Conservation (phyloP, 2,329 filamentous ascomycete species). For the Alternaria solani region DNA sequence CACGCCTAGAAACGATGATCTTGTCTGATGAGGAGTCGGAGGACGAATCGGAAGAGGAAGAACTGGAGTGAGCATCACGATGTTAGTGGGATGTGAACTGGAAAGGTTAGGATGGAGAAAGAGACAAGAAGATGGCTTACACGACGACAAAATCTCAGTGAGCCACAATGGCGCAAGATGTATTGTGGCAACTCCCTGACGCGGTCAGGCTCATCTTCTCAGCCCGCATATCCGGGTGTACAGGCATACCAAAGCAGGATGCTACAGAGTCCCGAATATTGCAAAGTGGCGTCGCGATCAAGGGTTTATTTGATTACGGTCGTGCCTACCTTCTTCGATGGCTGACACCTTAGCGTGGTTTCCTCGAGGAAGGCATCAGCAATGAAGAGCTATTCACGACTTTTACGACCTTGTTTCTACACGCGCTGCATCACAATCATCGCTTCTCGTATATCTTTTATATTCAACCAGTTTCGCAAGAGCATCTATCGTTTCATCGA, state of each 20-base stretch:
- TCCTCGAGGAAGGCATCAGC: background rate
- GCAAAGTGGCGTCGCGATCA: slow-evolving; percentile 1
- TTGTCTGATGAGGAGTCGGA: background rate
- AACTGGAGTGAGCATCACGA: background rate
- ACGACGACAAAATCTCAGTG: background rate
- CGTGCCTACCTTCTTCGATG: slow-evolving; percentile 4
- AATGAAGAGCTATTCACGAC: background rate
- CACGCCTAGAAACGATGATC: background rate
- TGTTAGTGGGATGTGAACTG: background rate
- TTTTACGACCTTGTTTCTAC: background rate
- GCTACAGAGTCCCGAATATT: background rate
- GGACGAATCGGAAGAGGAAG: background rate
- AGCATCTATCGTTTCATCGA: background rate
- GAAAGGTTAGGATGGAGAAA: background rate
- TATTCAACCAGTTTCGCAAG: background rate
- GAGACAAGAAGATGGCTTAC: background rate
- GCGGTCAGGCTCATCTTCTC: background rate
- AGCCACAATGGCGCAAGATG: background rate
- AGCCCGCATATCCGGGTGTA: background rate
- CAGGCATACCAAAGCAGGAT: background rate
- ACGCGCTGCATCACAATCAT: background rate
- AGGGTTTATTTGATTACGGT: background rate
- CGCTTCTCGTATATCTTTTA: background rate
- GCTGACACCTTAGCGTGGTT: background rate
- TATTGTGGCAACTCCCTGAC: background rate